These are phyloP conservation scores for Arthrobotrys sinensis DNA, from an alignment of 2,329 filamentous ascomycete genomes.

Conservation along the genomic window DNA sequence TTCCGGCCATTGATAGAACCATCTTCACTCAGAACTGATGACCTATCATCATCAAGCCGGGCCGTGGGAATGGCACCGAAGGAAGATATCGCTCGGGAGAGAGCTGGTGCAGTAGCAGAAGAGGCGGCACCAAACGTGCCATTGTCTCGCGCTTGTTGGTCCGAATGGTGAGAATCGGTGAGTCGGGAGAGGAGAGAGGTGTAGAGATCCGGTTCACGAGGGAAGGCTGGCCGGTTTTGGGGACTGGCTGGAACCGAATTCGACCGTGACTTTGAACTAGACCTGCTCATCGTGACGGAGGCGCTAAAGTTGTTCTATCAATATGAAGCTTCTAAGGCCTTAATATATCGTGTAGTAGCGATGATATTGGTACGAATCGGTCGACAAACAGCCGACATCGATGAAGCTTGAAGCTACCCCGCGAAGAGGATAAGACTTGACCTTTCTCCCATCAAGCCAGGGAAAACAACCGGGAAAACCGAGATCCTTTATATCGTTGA, in stretches of 20 bases:
- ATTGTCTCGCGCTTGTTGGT: slow-evolving; percentile 74
- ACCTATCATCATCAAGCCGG: slow-evolving; percentile 64
- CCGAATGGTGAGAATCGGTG: slow-evolving; percentile 60
- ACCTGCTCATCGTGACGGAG: slow-evolving; percentile 39
- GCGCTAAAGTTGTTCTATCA: not conserved
- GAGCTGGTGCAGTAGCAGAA: slow-evolving; percentile 65
- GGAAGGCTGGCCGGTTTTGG: slow-evolving; percentile 31
- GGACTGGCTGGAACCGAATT: slow-evolving; percentile 42
- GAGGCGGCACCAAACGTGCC: slow-evolving; percentile 76
- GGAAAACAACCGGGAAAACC: not conserved
- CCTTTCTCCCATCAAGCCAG: slow-evolving; percentile 14
- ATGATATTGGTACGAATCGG: not conserved
- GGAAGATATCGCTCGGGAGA: slow-evolving; percentile 66
- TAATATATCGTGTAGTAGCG: not conserved
- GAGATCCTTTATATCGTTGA: slow-evolving; percentile 10
- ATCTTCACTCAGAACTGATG: slow-evolving; percentile 68
- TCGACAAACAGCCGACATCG: slow-evolving; percentile 21
- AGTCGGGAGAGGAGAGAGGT: slow-evolving; percentile 55
- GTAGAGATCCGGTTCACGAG: slow-evolving; percentile 51
- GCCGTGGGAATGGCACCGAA: slow-evolving; percentile 41
- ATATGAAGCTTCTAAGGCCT: not conserved
- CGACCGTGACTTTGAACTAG: slow-evolving; percentile 49
- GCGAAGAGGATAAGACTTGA: slow-evolving; percentile 30
- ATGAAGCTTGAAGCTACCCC: slow-evolving; percentile 30
- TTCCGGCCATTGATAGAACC: slow-evolving; percentile 63